Evolutionary conservation across 257 asterid species (phyloP).

Genomic region (Rauvolfia tetraphylla): DNA sequence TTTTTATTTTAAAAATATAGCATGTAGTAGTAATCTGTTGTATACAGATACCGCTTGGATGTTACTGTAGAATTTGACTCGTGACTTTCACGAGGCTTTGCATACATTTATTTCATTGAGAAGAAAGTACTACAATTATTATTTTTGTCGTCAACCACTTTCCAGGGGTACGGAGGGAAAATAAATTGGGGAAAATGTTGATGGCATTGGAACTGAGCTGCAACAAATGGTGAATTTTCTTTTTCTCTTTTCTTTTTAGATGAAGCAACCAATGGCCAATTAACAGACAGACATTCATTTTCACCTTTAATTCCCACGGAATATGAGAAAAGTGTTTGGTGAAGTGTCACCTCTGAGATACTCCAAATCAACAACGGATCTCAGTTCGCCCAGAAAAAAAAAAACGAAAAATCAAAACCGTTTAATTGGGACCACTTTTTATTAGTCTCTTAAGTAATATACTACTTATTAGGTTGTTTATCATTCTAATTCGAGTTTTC

Average conservation of each 20-base stretch:
- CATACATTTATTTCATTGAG: neutral
- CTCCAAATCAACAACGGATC: conserved; percentile 16
- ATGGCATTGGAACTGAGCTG: neutral
- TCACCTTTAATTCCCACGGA: neutral
- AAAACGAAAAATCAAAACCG: neutral
- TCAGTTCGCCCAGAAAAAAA: neutral
- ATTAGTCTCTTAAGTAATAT: neutral
- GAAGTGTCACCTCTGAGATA: conserved; percentile 8
- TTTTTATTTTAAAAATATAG: too few species aligned
- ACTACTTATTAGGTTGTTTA: neutral
- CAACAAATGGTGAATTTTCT: neutral
- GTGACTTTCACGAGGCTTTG: neutral
- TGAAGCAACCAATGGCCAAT: neutral
- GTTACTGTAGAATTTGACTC: too few species aligned
- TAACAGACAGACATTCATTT: neutral
- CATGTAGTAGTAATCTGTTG: too few species aligned
- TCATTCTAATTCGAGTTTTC: too few species aligned
- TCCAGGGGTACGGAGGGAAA: neutral
- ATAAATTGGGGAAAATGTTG: neutral
- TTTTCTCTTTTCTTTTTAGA: too few species aligned
- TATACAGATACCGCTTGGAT: neutral
- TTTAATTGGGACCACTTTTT: conserved; percentile 17
- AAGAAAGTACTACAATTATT: neutral
- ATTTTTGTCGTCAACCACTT: neutral
- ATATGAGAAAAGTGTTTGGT: neutral